These are phyloP conservation scores for Alternaria sp. DNA, from an alignment of 2,329 filamentous ascomycete genomes.

Conservation along the genomic window DNA sequence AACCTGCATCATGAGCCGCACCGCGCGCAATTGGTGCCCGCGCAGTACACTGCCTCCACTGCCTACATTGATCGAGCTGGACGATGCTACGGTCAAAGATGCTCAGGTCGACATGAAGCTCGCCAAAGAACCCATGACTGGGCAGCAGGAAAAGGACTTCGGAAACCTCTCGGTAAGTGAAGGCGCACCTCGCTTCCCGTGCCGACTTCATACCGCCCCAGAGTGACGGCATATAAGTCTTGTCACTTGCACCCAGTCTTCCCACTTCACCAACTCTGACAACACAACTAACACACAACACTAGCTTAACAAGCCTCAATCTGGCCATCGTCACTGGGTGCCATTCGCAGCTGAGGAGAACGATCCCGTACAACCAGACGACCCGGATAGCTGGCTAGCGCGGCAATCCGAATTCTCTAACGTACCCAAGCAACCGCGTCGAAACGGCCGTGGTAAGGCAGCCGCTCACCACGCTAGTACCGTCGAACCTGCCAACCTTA, in stretches of 20 bases:
- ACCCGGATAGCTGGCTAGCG: neutral
- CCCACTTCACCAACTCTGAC: neutral
- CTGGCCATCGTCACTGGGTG: conserved; percentile 5
- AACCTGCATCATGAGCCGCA: conserved; percentile 7
- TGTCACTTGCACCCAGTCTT: neutral
- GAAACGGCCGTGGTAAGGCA: conserved; percentile 7
- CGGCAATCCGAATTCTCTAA: conserved; percentile 8
- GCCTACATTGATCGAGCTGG: neutral
- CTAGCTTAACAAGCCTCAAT: conserved; percentile 5
- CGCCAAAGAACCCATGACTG: conserved; percentile 16
- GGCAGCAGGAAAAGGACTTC: conserved; percentile 28
- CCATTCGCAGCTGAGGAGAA: neutral
- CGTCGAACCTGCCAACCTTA: neutral
- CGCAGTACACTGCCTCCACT: conserved; percentile 1
- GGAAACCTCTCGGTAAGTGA: conserved; percentile 18
- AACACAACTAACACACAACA: conserved; percentile 13
- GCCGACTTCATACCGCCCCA: neutral
- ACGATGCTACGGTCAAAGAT: neutral
- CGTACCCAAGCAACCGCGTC: neutral
- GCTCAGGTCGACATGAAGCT: neutral
- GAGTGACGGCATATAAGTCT: neutral
- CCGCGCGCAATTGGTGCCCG: neutral
- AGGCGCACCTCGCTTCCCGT: neutral
- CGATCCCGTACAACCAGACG: neutral
- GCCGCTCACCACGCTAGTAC: neutral